Conservation (phyloP, 768 basidiomycete species). For the Boletus insuetus region DNA sequence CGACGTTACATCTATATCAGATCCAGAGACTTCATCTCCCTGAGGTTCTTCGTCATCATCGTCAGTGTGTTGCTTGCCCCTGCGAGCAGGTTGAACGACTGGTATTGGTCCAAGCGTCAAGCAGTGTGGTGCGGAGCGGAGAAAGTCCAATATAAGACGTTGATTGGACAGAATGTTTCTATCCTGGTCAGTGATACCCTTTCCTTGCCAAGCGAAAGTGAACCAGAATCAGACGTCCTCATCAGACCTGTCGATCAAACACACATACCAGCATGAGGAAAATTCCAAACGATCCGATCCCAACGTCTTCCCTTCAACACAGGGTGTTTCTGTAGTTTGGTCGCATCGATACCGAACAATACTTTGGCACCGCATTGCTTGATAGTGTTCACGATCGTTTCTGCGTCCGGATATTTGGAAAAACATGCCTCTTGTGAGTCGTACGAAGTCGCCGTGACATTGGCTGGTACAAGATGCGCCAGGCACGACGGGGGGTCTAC, state of each 20-base stretch:
- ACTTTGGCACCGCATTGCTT: slow-evolving; percentile 62
- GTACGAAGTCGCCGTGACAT: slow-evolving; percentile 82
- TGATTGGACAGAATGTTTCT: slow-evolving; percentile 92
- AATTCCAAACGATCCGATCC: slow-evolving; percentile 91
- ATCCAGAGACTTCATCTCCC: slow-evolving; percentile 9
- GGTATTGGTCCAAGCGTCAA: slow-evolving; percentile 60
- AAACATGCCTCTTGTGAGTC: slow-evolving; percentile 77
- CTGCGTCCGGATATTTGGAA: slow-evolving; percentile 77
- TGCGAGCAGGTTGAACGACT: slow-evolving; percentile 36
- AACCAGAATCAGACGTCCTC: neutral
- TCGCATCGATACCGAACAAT: slow-evolving; percentile 84
- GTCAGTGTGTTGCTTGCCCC: slow-evolving; percentile 41
- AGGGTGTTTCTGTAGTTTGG: slow-evolving; percentile 58
- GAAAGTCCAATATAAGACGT: slow-evolving; percentile 73
- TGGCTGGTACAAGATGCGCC: slow-evolving; percentile 54
- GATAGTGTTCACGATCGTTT: slow-evolving; percentile 54
- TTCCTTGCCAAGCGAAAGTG: slow-evolving; percentile 45
- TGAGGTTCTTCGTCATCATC: slow-evolving; percentile 45
- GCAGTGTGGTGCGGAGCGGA: slow-evolving; percentile 66
- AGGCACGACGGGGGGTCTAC: slow-evolving; percentile 43
- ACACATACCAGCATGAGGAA: slow-evolving; percentile 86
- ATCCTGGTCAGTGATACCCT: slow-evolving; percentile 90
- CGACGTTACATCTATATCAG: slow-evolving; percentile 11
- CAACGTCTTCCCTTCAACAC: slow-evolving; percentile 60
- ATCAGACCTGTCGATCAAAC: neutral